These are phyloP conservation scores for Kodamaea kaohsiungensis DNA, from an alignment of 805 yeast genomes.

Conservation along the genomic window DNA sequence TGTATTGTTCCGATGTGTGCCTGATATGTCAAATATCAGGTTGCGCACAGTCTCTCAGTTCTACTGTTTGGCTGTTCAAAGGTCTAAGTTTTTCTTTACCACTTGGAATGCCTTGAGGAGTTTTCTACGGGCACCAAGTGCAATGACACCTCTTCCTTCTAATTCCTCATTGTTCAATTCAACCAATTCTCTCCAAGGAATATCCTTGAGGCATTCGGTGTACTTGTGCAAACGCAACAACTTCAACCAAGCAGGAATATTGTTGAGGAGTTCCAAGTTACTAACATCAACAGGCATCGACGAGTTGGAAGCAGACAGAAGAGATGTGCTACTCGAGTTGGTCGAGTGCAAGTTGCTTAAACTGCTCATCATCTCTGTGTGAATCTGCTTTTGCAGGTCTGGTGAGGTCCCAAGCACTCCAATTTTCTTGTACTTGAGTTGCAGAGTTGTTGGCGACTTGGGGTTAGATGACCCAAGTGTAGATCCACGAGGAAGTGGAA, in stretches of 20 bases:
- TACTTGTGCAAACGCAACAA: conserved; percentile 89
- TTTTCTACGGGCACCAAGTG: conserved; percentile 94
- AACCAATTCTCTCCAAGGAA: conserved; percentile 79
- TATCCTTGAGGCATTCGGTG: conserved; percentile 75
- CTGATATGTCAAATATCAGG: conserved; percentile 13
- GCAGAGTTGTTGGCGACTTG: conserved; percentile 11
- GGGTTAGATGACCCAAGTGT: conserved; percentile 15
- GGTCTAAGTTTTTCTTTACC: conserved; percentile 45
- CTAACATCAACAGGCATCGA: conserved; percentile 46
- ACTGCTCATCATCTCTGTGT: conserved; percentile 4
- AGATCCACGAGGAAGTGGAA: conserved; percentile 28
- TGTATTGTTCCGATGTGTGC: neutral
- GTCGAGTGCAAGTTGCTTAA: conserved; percentile 9
- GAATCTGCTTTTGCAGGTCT: conserved; percentile 4
- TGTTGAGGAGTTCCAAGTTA: conserved; percentile 53
- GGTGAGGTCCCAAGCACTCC: conserved; percentile 4
- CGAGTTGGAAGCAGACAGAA: conserved; percentile 13
- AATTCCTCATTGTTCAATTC: conserved; percentile 67
- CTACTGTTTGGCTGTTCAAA: conserved; percentile 5
- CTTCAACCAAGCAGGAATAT: conserved; percentile 92
- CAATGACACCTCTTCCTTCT: conserved; percentile 81
- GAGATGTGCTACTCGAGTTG: conserved; percentile 11
- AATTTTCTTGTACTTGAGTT: conserved; percentile 10
- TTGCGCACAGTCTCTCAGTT: neutral
- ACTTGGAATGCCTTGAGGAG: conserved; percentile 87